Conservation (phyloP, 306 rosid species). For the Dryas drummondii region DNA sequence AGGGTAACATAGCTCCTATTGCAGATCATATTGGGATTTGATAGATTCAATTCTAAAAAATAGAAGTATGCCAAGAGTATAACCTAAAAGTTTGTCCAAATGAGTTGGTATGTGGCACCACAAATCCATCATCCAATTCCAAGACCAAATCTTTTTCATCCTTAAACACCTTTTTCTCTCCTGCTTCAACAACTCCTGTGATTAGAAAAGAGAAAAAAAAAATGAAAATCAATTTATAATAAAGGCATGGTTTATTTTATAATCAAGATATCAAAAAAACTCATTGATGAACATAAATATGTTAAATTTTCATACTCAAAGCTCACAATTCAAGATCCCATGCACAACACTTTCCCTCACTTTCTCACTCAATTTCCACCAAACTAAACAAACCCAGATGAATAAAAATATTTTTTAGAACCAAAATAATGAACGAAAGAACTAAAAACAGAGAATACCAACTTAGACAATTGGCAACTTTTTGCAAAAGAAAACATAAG, state of each 20-base stretch:
- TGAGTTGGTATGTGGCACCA: slow-evolving; percentile 60
- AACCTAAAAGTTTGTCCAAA: slow-evolving; percentile 87
- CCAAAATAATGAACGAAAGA: neutral
- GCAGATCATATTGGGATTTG: slow-evolving; percentile 10
- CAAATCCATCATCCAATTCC: slow-evolving; percentile 66
- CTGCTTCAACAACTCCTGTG: slow-evolving; percentile 51
- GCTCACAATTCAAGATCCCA: neutral
- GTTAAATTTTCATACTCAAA: neutral
- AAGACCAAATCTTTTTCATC: slow-evolving; percentile 51
- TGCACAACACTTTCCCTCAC: neutral
- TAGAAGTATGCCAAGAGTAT: neutral
- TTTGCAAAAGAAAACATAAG: neutral
- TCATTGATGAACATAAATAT: neutral
- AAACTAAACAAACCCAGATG: neutral
- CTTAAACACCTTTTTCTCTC: slow-evolving; percentile 31
- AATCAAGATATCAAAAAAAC: too few species aligned
- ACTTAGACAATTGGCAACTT: neutral
- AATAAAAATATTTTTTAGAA: neutral
- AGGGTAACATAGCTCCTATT: neutral
- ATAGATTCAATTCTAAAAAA: neutral
- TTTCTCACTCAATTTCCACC: neutral
- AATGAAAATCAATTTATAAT: neutral
- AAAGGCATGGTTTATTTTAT: neutral
- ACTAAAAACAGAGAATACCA: neutral
- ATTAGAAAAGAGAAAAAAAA: neutral